These are phyloP conservation scores for Lactifluus piperatus DNA, from an alignment of 768 basidiomycete genomes.

Conservation along the genomic window DNA sequence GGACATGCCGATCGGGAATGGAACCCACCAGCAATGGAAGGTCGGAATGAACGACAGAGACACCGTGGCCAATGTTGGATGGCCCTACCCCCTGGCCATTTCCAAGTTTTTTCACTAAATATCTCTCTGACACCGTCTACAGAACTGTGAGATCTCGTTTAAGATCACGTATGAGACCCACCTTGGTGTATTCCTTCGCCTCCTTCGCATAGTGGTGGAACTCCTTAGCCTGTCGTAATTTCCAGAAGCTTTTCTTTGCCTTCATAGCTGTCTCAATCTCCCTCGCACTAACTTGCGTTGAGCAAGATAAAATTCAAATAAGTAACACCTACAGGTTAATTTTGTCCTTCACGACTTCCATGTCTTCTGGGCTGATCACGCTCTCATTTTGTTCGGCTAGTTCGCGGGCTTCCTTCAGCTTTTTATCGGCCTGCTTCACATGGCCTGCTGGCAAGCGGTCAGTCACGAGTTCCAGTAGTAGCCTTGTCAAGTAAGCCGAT, in stretches of 20 bases:
- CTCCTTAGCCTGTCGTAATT: slow-evolving; percentile 3
- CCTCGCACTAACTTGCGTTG: background rate
- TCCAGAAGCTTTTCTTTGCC: background rate
- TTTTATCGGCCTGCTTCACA: background rate
- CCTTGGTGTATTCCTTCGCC: background rate
- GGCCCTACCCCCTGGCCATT: background rate
- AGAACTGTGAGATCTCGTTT: background rate
- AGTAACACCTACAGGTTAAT: background rate
- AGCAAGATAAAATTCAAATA: background rate
- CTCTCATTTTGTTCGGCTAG: background rate
- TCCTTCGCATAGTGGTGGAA: background rate
- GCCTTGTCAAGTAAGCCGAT: slow-evolving; percentile 1
- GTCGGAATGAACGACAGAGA: background rate
- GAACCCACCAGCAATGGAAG: no score
- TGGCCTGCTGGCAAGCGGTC: background rate
- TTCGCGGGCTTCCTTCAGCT: background rate
- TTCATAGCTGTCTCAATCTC: background rate
- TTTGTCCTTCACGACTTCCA: background rate
- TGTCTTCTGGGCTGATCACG: background rate
- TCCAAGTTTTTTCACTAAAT: background rate
- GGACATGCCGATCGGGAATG: background rate
- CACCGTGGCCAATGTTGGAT: no score
- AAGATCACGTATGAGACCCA: background rate
- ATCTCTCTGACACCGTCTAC: background rate
- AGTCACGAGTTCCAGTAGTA: background rate